These are phyloP conservation scores for Omphalea diandra DNA, from an alignment of 441 rosid genomes.

Conservation along the genomic window DNA sequence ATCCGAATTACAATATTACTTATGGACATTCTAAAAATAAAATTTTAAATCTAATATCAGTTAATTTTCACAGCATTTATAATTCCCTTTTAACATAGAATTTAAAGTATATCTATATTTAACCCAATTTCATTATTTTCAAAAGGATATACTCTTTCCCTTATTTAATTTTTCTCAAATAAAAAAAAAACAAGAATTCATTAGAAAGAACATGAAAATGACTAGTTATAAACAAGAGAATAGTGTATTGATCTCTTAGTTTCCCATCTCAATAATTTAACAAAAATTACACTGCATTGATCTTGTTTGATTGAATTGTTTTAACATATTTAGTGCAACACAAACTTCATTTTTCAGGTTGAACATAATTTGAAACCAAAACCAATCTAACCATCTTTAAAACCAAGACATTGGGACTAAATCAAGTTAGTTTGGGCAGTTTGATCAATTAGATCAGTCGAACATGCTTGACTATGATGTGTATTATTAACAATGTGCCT, in stretches of 20 bases:
- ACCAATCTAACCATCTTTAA: not conserved
- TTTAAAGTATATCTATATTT: not conserved
- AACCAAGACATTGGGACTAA: not conserved
- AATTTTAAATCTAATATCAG: not conserved
- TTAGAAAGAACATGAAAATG: not conserved
- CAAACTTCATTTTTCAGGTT: not conserved
- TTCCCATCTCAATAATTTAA: not conserved
- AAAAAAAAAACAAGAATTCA: constrained; percentile 4
- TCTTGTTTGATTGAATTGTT: not conserved
- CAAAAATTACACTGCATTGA: not conserved
- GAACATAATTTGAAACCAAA: not conserved
- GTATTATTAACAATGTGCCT: not conserved
- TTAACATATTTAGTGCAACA: not conserved
- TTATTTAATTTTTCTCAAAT: not conserved
- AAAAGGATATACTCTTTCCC: not conserved
- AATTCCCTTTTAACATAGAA: not conserved
- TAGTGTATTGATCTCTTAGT: not conserved
- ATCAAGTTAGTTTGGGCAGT: not conserved
- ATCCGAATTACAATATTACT: not conserved
- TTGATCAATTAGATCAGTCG: not conserved
- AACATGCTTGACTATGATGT: not conserved
- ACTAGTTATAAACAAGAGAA: not conserved
- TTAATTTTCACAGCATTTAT: not conserved
- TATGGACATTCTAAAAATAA: not conserved
- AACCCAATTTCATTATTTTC: not conserved